phyloP scores from a whole-genome alignment of 23 red algal species.

The Gracilaria caudata region DNA sequence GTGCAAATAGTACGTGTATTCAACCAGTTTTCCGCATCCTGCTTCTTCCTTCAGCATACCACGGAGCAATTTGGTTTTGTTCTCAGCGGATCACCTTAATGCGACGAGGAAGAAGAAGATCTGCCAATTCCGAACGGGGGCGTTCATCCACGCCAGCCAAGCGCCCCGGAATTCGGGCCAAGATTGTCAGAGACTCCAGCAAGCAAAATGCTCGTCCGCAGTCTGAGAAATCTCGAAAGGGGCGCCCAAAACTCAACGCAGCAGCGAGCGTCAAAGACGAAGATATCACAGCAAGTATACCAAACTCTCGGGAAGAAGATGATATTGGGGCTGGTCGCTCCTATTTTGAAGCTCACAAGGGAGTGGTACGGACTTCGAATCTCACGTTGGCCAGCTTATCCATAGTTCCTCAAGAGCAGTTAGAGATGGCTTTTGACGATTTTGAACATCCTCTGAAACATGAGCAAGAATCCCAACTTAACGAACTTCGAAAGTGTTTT shows the following conservation, averaged over 20 bases:
- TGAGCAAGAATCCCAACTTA: constrained; percentile 40
- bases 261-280: not conserved
- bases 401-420: constrained; percentile 33
- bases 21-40: no score
- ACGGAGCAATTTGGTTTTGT: no score
- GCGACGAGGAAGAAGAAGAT: not conserved
- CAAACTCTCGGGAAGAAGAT: constrained; percentile 3
- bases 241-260: not conserved
- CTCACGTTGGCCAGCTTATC: constrained; percentile 40
- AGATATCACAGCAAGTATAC: no score
- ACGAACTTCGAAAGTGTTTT: constrained; percentile 25
- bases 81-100: not conserved
- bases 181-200: not conserved
- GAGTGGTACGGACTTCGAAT: constrained; percentile 53
- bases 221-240: not conserved
- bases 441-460: constrained; percentile 31
- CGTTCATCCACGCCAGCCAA: not conserved
- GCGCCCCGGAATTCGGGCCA: not conserved
- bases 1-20: no score
- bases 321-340: constrained; percentile 18
- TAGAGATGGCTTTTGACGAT: constrained; percentile 4
- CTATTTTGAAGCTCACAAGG: constrained; percentile 67
- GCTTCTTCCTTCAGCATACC: no score
- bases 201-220: not conserved
- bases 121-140: not conserved